Base-by-base conservation (phyloP, 495 filamentous ascomycete genomes). In the Neurospora tetraspora region DNA sequence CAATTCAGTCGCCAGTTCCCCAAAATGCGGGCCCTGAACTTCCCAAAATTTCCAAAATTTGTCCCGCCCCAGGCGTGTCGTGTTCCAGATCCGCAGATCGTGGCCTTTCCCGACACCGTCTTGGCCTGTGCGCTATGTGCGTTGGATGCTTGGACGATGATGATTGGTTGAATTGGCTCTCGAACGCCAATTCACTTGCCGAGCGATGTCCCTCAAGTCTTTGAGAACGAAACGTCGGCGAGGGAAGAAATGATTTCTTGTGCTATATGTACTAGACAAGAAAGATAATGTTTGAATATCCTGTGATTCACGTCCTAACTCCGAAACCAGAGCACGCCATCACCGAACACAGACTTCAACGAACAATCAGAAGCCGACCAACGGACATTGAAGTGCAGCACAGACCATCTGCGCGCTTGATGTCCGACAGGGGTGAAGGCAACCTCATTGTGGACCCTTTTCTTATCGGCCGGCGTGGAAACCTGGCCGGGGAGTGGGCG, bases 31-130 rank as follows among this genome's bases (percentile, higher is more conserved):
- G 47, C 47, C 47, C 70, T 68, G 27, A 68, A 73, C 43, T 37
- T 72, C 38, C 14, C 4, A 53, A 69, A 73, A 68, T 71, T 74
- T 74, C 36, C 53, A 65, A 65, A 65, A 65, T 18, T 65, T 65
- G 53, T 65, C 53, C 53, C 53, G 53, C 53, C 12, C 11, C 27
- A 65, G 27, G 53, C 53, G 53, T 65, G 53, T 65, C 53, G 53
- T 65, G 53, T 65, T 65, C 53, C 53, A 65, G 53, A 65, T 65
- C 53, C 27, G 53, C 71, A 72, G 71, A 72, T 69, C 71, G 73
- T 74, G 73, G 65, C 73, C 73, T 74, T 71, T 71, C 47, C 36
- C 12, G 40, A 38, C 69, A 31, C 69, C 53, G 14, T 65, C 53
- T 34, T 65, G 53, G 53, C 53, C 27, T 34, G 53, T 65, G 53